These are phyloP conservation scores for Metschnikowia henanensis DNA, from an alignment of 805 yeast species.

Conservation along the genomic window DNA sequence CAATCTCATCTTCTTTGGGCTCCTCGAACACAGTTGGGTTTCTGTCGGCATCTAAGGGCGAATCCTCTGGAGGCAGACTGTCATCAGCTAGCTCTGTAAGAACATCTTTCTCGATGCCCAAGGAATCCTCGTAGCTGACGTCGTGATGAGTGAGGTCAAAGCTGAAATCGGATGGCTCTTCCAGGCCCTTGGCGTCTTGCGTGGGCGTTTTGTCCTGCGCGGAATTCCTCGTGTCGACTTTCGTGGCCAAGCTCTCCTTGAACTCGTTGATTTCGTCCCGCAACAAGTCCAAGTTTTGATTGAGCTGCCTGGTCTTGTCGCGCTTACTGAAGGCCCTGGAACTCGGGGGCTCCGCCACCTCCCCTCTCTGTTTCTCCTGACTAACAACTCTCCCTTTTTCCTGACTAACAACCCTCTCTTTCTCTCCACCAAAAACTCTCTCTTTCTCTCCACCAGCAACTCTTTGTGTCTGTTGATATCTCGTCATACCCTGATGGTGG, in stretches of 20 bases:
- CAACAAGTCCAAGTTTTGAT: slow-evolving; percentile 41
- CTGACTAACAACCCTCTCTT: too few species aligned
- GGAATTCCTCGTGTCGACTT: slow-evolving; percentile 1
- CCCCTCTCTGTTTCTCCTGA: too few species aligned
- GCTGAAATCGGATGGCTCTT: slow-evolving; percentile 29
- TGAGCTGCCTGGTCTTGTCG: slow-evolving; percentile 36
- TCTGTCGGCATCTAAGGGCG: too few species aligned
- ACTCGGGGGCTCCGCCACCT: too few species aligned
- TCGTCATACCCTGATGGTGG: neutral
- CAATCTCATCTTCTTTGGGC: slow-evolving; percentile 2
- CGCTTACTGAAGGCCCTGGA: slow-evolving; percentile 10
- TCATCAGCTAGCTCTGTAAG: slow-evolving; percentile 19
- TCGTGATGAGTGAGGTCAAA: slow-evolving; percentile 42
- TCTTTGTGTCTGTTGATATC: too few species aligned
- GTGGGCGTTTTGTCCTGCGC: neutral
- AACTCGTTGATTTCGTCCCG: slow-evolving; percentile 45
- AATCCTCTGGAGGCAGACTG: too few species aligned
- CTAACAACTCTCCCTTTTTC: neutral
- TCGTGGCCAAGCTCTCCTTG: slow-evolving; percentile 38
- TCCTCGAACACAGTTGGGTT: too few species aligned
- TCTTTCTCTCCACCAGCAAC: too few species aligned
- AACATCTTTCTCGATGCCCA: slow-evolving; percentile 36
- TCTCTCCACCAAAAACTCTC: neutral
- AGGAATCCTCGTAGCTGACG: slow-evolving; percentile 38
- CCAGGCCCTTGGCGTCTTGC: neutral